These are phyloP conservation scores for Trebouxia sp. DNA, from an alignment of 139 green algal species.

Conservation along the genomic window DNA sequence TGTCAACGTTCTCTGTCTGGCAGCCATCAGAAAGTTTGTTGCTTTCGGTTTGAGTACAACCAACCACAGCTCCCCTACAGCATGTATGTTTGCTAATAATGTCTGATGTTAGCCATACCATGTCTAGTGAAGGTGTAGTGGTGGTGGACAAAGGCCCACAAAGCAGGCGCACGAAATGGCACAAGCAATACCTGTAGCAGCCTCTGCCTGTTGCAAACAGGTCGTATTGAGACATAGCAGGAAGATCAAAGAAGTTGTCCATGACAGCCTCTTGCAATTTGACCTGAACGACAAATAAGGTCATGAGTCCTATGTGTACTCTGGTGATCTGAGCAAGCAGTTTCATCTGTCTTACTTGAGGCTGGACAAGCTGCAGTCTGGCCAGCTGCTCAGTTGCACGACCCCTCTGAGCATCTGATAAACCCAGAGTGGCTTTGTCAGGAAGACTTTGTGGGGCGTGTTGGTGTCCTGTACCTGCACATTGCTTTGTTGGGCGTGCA, in stretches of 20 bases:
- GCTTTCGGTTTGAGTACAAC: not conserved
- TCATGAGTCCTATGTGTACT: too few relatives aligned
- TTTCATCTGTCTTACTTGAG: not conserved
- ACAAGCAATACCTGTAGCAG: not conserved
- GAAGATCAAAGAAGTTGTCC: slow-evolving; percentile 10
- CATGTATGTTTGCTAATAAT: not conserved
- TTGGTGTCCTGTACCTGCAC: too few relatives aligned
- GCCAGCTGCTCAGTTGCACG: not conserved
- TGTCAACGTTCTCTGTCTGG: not conserved
- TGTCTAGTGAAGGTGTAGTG: not conserved
- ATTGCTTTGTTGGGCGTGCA: too few relatives aligned
- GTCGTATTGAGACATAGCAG: not conserved
- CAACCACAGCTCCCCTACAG: not conserved
- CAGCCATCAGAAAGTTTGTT: not conserved
- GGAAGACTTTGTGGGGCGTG: not conserved
- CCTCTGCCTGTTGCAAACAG: slow-evolving; percentile 7
- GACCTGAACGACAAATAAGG: not conserved
- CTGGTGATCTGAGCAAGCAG: not conserved
- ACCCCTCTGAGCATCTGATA: not conserved
- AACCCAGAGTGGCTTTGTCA: not conserved
- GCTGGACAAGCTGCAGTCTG: not conserved
- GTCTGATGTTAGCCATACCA: not conserved
- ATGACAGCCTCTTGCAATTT: slow-evolving; percentile 1
- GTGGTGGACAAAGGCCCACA: not conserved
- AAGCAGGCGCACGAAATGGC: not conserved